Base-by-base conservation (phyloP, 495 filamentous ascomycete species). In the Immersiella caudata region DNA sequence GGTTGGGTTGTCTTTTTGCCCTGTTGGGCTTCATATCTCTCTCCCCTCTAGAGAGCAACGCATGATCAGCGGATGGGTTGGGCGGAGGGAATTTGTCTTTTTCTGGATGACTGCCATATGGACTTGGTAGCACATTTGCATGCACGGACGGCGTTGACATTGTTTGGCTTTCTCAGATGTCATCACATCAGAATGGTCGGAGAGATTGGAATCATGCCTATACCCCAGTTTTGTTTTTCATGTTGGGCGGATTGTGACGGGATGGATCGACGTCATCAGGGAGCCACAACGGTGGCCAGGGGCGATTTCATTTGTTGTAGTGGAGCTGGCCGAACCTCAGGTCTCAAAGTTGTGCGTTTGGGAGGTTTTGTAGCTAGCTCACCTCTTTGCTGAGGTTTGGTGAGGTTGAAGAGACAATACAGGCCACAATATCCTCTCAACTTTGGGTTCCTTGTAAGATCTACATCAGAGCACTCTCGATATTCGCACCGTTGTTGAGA, bases 1-100 rank as follows among this genome's bases (percentile, higher is more conserved):
- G 65, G 65, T 67, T 57, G n/a, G 65, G 56, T 67, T 40, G 65
- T 62, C 9, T 21, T 50, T 36, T 63, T 56, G 26, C 24, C 25
- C 20, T 21, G 12, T n/a, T 18, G 52, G 62, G 29, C 18, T 35
- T 20, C 21, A 46, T 18, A 14, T 46, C 40, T 14, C 40, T 46
- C 40, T 14, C 40, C 40, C 40, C 40, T 46, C 40, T 46, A 12
- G 40, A 46, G 40, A 46, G 40, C 40, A 46, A 46, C 11, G 40
- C 40, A 46, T 46, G 40, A 46, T 5, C 14, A 46, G 40, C 40
- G 40, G 40, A 46, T 14, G 16, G 40, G 40, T 46, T 46, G 40
- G 40, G 40, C 40, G 40, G 40, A 46, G 40, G 29, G 40, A 46
- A 46, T 46, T 46, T 46, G 40, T 46, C 40, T 46, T 46, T 46